phyloP scores from a whole-genome alignment of 192 early-diverging fungal genomes.

The Coemansia sp. region DNA sequence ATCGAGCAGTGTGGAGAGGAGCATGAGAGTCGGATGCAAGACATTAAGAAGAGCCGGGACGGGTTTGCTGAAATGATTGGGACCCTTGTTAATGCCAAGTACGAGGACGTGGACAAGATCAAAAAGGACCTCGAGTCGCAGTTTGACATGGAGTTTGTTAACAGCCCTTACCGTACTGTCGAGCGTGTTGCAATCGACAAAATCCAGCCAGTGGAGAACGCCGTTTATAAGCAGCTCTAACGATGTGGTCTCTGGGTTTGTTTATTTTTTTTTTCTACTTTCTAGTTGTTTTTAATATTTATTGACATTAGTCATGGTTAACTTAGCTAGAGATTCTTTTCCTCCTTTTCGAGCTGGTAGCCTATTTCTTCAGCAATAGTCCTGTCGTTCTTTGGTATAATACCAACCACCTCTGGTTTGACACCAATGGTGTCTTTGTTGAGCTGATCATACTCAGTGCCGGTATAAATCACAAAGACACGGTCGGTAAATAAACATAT shows the following conservation, averaged over 20 bases:
- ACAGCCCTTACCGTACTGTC: slow-evolving; percentile 37
- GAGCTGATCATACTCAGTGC: not conserved
- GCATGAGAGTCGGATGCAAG: slow-evolving; percentile 18
- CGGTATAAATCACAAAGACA: not conserved
- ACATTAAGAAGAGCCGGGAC: slow-evolving; percentile 14
- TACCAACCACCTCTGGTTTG: not conserved
- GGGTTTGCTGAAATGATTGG: slow-evolving; percentile 34
- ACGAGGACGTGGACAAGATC: slow-evolving; percentile 25
- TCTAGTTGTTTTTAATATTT: not conserved
- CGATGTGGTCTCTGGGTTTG: not conserved
- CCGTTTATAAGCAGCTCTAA: slow-evolving; percentile 50
- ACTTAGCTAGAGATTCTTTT: not conserved
- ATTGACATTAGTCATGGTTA: not conserved
- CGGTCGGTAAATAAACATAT: not conserved
- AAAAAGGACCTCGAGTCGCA: slow-evolving; percentile 18
- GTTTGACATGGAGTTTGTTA: slow-evolving; percentile 51
- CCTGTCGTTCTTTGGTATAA: not conserved
- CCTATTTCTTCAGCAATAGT: not conserved
- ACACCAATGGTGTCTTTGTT: not conserved
- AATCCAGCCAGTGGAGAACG: slow-evolving; percentile 30
- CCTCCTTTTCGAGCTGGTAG: not conserved
- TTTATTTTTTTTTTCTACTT: not conserved
- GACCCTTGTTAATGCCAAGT: slow-evolving; percentile 17
- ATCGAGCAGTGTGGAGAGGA: slow-evolving; percentile 26
- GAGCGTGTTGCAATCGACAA: slow-evolving; percentile 33